Conservation (phyloP, 495 filamentous ascomycete species). For the Penicillium coffeae region DNA sequence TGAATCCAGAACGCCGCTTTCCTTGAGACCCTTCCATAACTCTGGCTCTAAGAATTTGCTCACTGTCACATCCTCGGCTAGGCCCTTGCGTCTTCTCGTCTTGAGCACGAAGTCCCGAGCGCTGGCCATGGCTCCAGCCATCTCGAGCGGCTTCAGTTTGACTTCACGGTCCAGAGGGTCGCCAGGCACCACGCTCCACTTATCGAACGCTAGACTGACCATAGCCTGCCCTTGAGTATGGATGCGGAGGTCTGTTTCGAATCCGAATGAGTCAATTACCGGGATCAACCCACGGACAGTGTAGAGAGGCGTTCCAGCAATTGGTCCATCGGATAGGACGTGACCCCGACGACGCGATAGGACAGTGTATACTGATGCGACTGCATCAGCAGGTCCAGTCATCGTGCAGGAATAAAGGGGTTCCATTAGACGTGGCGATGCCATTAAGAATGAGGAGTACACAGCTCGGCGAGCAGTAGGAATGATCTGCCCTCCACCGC, state of each 20-base stretch:
- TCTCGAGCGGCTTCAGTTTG: conserved; percentile 78
- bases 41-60: conserved; percentile 95
- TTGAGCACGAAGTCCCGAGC: conserved; percentile 95
- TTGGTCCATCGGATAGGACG: conserved; percentile 86
- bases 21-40: conserved; percentile 80
- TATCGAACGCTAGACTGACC: conserved; percentile 89
- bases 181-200: conserved; percentile 91
- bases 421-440: conserved; percentile 92
- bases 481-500: conserved; percentile 95
- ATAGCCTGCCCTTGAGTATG: conserved; percentile 92
- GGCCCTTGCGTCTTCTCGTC: conserved; percentile 85
- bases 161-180: conserved; percentile 89
- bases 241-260: conserved; percentile 94
- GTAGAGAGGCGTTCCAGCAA: conserved; percentile 95
- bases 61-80: conserved; percentile 93
- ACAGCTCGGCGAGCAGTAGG: conserved; percentile 87
- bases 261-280: conserved; percentile 94
- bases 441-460: conserved; percentile 95
- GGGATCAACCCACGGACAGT: conserved; percentile 84
- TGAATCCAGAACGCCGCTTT: conserved; percentile 81
- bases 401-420: conserved; percentile 89
- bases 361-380: conserved; percentile 85
- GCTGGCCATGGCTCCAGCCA: conserved; percentile 78
- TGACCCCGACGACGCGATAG: conserved; percentile 85
- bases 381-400: conserved; percentile 88